Percentiles rank a stretch among this genome's conserved stretches.
Evolutionary conservation across 129 eudicot species (phyloP).

Genomic region (Mikania micrantha): DNA sequence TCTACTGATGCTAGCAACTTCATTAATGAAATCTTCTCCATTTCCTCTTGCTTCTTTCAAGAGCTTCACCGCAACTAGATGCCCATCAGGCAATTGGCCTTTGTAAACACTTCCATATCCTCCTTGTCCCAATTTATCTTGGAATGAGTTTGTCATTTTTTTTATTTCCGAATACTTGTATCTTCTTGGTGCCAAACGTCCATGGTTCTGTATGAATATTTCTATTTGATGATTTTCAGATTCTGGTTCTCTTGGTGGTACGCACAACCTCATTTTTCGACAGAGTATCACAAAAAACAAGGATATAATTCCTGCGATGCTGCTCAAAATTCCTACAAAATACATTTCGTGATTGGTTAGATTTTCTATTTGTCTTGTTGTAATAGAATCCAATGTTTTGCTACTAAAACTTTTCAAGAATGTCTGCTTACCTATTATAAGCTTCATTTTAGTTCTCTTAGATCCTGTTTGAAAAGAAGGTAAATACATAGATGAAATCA

Average conservation of each 20-base stretch:
- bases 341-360: not conserved
- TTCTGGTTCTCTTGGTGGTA: not conserved
- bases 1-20: constrained; percentile 22
- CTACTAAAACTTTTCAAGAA: not conserved
- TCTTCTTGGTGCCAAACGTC: constrained; percentile 13
- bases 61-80: constrained; percentile 26
- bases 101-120: constrained; percentile 19
- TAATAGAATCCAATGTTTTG: not conserved
- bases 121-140: constrained; percentile 13
- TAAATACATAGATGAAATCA: not conserved
- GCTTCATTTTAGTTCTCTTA: not conserved
- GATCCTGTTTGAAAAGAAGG: not conserved
- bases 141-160: constrained; percentile 24
- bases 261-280: not conserved
- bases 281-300: not conserved
- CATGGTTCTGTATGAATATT: not conserved
- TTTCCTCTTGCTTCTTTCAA: not conserved
- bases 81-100: constrained; percentile 11
- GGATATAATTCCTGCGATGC: constrained; percentile 1
- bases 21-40: constrained; percentile 24
- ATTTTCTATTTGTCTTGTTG: not conserved
- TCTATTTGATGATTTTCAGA: not conserved
- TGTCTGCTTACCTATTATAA: not conserved
- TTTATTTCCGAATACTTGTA: constrained; percentile 17
- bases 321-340: constrained; percentile 3